A percentile compares a stretch with the other conserved stretches of the same genome.
phyloP scores from a whole-genome alignment of 768 basidiomycete species.

The Amanita fuliginea region DNA sequence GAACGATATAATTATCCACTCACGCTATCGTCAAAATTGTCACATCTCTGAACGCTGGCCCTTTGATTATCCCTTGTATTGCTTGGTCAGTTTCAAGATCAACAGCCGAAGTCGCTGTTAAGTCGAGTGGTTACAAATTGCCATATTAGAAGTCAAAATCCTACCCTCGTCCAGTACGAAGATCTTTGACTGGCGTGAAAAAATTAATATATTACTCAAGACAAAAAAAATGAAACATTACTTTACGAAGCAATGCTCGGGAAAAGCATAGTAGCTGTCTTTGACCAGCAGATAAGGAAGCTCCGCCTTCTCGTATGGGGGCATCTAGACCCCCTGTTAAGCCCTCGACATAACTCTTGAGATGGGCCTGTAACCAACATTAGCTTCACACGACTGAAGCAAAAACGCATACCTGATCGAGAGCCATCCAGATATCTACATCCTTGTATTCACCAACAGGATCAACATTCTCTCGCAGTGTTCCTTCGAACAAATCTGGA shows the following conservation, averaged over 20 bases:
- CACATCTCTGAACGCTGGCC: slow-evolving; percentile 63
- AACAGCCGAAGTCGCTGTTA: slow-evolving; percentile 73
- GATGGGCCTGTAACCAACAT: slow-evolving; percentile 35
- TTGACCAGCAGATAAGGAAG: slow-evolving; percentile 78
- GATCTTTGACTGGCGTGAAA: slow-evolving; percentile 52
- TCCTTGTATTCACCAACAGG: slow-evolving; percentile 69
- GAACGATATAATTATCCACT: slow-evolving; percentile 16
- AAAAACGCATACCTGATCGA: slow-evolving; percentile 43
- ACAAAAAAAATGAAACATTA: slow-evolving; percentile 12
- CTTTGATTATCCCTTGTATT: slow-evolving; percentile 81
- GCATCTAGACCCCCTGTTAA: slow-evolving; percentile 64
- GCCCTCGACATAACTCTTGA: slow-evolving; percentile 58
- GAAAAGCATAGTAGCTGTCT: slow-evolving; percentile 86
- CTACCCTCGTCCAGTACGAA: slow-evolving; percentile 88
- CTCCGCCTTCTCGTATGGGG: slow-evolving; percentile 65
- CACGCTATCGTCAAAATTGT: slow-evolving; percentile 86
- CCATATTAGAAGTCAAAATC: not conserved
- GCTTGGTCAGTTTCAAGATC: slow-evolving; percentile 85
- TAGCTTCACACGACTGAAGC: not conserved
- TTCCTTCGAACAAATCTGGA: slow-evolving; percentile 61
- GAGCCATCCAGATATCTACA: slow-evolving; percentile 77
- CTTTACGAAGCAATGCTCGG: slow-evolving; percentile 70
- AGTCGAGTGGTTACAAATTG: slow-evolving; percentile 5
- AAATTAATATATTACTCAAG: not conserved
- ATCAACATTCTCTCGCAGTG: slow-evolving; percentile 81